Conservation (phyloP, 345 rosid species). For the Boechera stricta region DNA sequence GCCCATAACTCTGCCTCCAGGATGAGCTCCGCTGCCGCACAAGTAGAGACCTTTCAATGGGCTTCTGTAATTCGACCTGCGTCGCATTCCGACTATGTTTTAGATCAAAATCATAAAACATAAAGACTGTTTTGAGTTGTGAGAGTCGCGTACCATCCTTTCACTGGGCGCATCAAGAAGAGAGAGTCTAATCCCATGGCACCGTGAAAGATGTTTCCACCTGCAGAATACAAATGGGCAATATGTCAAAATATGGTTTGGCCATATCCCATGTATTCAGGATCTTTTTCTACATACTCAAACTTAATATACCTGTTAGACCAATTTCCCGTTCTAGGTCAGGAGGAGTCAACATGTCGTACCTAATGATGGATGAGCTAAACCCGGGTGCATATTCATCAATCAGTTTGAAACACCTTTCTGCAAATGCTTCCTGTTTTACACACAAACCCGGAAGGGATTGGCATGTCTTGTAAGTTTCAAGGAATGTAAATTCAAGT, state of each 20-base stretch:
- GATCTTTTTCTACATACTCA: not conserved
- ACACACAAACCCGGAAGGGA: not conserved
- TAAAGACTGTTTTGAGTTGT: not conserved
- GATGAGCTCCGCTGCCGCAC: slow-evolving; percentile 91
- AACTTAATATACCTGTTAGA: slow-evolving; percentile 60
- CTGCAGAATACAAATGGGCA: slow-evolving; percentile 42
- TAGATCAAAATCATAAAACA: not conserved
- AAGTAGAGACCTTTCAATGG: slow-evolving; percentile 76
- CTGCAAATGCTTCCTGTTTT: slow-evolving; percentile 64
- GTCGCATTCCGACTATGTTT: not conserved
- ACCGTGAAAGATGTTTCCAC: slow-evolving; percentile 87
- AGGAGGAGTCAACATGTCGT: slow-evolving; percentile 86
- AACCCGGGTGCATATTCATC: slow-evolving; percentile 76
- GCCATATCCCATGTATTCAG: not conserved
- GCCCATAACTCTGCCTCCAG: slow-evolving; percentile 95
- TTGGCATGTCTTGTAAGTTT: not conserved
- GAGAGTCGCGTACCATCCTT: slow-evolving; percentile 67
- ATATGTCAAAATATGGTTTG: slow-evolving; percentile 23
- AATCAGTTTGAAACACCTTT: slow-evolving; percentile 64
- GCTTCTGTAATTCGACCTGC: slow-evolving; percentile 76
- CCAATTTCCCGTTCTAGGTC: slow-evolving; percentile 92
- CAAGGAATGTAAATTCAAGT: not conserved
- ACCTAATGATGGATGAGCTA: slow-evolving; percentile 73
- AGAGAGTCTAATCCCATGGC: slow-evolving; percentile 88
- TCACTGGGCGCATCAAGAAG: slow-evolving; percentile 84